These are phyloP conservation scores for Nannizziopsis arthrosporioides DNA, from an alignment of 2,329 filamentous ascomycete species.

Conservation along the genomic window DNA sequence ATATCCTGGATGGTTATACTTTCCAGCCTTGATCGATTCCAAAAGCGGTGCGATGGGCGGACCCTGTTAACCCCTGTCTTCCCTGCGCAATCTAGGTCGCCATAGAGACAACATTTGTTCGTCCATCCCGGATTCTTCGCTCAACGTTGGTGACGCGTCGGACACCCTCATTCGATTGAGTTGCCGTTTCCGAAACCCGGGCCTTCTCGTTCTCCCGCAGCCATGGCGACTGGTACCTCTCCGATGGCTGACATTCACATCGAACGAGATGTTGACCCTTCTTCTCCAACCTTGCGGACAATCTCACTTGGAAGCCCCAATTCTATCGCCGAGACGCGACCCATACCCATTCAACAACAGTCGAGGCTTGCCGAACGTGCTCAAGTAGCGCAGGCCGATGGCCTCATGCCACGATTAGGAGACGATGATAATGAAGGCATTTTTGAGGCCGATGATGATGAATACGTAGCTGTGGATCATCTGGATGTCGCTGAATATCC, in stretches of 20 bases:
- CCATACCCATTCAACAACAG: slow-evolving; percentile 8
- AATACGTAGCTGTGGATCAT: slow-evolving; percentile 33
- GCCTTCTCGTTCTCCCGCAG: neutral
- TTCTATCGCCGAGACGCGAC: neutral
- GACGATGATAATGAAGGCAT: slow-evolving; percentile 12
- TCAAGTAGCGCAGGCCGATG: slow-evolving; percentile 11
- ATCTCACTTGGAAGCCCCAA: slow-evolving; percentile 1
- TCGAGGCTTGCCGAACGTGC: slow-evolving; percentile 11
- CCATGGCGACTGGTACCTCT: slow-evolving; percentile 8
- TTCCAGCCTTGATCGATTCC: no score
- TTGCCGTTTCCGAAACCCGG: neutral
- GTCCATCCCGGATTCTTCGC: no score
- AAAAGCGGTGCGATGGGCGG: no score
- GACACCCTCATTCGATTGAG: neutral
- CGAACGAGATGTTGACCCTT: slow-evolving; percentile 1
- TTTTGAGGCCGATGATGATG: slow-evolving; percentile 30
- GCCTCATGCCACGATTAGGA: neutral
- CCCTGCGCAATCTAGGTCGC: no score
- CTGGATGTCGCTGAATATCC: slow-evolving; percentile 31
- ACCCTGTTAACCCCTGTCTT: no score
- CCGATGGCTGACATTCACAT: slow-evolving; percentile 7
- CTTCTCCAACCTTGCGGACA: slow-evolving; percentile 2
- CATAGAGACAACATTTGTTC: no score
- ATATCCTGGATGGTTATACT: no score
- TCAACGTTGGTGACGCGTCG: no score